Evolutionary conservation across 257 asterid genomes (phyloP), one percentile per base, ranked within the genome.

Genomic region (Plantago major): DNA sequence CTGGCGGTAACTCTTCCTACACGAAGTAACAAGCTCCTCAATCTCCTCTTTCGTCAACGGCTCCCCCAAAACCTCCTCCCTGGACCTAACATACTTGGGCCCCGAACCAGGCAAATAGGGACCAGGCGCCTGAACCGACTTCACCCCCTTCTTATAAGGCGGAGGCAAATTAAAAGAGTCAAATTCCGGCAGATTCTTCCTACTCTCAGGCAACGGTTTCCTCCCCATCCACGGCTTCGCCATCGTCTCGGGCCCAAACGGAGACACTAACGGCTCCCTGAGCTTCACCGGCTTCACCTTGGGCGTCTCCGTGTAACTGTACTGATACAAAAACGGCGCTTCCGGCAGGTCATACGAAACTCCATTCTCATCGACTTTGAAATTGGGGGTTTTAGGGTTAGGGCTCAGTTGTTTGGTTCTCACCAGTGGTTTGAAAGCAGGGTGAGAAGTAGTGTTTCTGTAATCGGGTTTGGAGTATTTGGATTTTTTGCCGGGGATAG

Each of bases 41-140:
- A 81, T 58, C 70, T 93, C 99, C 63, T 84, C 94, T 63, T 84
- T 79, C 1, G 81, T 76, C 85, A 89, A 75, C 16, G 94, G 88
- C 72, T 76, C 96, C 58, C 99, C 97, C 66, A 89, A 66, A 10
- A 92, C 40, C 67, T 83, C 95, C 63, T 86, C 94, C 42, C 94
- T 69, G 9, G 95, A 82, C 79, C 48, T 66, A 49, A 76, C 95
- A 55, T 83, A 76, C 86, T 76, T 81, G 0, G 97, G 99, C n/a
- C 30, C 95, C 1, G 94, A 80, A 42, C 96, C 99, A 0, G 81
- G 79, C 28, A 92, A 75, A 67, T 63, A 89, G 3, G 99, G 99
- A 17, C 99, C 97, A 0, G 99, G 97, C n/a, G 94, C 74, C 71
- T 92, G 99, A 9, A 92, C 94, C 7, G 97, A 83, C 88, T 93